Conservation (phyloP, 805 yeast species). For the Lachancea sp. region DNA sequence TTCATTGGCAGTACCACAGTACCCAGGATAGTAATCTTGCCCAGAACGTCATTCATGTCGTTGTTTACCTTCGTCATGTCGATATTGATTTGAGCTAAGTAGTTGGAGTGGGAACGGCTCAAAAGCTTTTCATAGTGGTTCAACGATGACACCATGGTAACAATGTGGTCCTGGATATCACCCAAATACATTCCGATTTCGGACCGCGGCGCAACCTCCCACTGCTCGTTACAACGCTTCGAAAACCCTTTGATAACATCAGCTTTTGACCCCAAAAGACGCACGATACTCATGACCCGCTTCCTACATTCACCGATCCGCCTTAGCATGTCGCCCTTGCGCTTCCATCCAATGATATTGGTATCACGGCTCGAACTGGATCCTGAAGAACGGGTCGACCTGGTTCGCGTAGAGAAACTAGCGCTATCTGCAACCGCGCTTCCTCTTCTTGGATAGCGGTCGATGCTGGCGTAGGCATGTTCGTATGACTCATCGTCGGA, state of each 20-base stretch:
- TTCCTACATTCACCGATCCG: conserved; percentile 94
- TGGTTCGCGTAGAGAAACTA: conserved; percentile 13
- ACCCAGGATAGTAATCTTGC: conserved; percentile 89
- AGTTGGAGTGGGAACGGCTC: conserved; percentile 93
- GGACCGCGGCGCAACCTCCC: conserved; percentile 70
- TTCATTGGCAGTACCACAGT: conserved; percentile 93
- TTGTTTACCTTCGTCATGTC: conserved; percentile 97
- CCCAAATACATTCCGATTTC: conserved; percentile 94
- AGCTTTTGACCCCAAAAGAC: conserved; percentile 86
- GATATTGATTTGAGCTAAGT: conserved; percentile 91
- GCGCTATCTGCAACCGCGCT: conserved; percentile 12
- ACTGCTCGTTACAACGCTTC: conserved; percentile 80
- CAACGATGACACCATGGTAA: conserved; percentile 92
- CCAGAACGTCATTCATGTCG: conserved; percentile 93
- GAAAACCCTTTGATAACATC: conserved; percentile 97
- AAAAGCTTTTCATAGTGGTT: conserved; percentile 91
- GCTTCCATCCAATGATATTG: conserved; percentile 66
- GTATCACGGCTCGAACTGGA: conserved; percentile 35
- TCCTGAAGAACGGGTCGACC: conserved; percentile 20
- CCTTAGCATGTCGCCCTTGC: conserved; percentile 90
- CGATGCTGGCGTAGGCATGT: conserved; percentile 29
- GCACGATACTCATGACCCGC: conserved; percentile 81
- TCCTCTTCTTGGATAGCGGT: conserved; percentile 10
- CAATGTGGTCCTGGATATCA: conserved; percentile 95
- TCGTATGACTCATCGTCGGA: conserved; percentile 32